phyloP scores from a whole-genome alignment of 1,139 yeast genomes.

The Kodamaea sp. region DNA sequence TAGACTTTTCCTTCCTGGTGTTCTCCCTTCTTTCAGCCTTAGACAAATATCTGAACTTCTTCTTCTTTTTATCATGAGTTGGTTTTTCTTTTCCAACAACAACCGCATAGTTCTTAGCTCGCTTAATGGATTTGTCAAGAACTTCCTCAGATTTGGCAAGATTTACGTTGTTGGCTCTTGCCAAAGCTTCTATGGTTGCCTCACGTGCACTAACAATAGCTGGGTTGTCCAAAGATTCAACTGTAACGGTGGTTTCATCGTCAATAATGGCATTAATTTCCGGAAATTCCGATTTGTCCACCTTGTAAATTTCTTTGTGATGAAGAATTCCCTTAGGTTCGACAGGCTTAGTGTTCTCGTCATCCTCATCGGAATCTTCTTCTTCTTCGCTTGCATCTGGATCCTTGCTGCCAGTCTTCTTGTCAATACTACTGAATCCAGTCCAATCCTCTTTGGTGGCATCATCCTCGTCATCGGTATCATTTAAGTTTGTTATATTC shows the following conservation, averaged over 20 bases:
- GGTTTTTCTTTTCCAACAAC: slow-evolving; percentile 55
- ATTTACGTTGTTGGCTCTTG: slow-evolving; percentile 64
- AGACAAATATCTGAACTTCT: slow-evolving; percentile 84
- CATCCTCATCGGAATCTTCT: slow-evolving; percentile 13
- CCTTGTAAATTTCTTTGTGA: slow-evolving; percentile 45
- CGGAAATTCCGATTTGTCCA: slow-evolving; percentile 40
- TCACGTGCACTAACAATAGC: slow-evolving; percentile 31
- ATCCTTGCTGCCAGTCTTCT: slow-evolving; percentile 10
- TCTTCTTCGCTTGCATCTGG: slow-evolving; percentile 23
- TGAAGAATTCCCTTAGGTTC: slow-evolving; percentile 40
- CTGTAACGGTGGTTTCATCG: slow-evolving; percentile 63
- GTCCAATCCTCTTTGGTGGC: slow-evolving; percentile 26
- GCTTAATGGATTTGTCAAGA: slow-evolving; percentile 60
- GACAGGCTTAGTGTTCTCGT: slow-evolving; percentile 9
- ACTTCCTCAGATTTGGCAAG: slow-evolving; percentile 60
- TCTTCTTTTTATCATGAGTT: slow-evolving; percentile 53
- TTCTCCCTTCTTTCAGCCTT: slow-evolving; percentile 75
- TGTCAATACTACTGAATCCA: slow-evolving; percentile 15
- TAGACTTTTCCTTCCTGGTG: slow-evolving; percentile 54
- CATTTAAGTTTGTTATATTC: slow-evolving; percentile 37
- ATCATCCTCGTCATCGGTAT: slow-evolving; percentile 32
- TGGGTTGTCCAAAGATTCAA: slow-evolving; percentile 56
- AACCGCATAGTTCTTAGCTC: slow-evolving; percentile 75
- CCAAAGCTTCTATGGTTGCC: slow-evolving; percentile 51
- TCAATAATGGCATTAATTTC: slow-evolving; percentile 49